These are phyloP conservation scores for Fusarium algeriense DNA, from an alignment of 2,329 filamentous ascomycete genomes.

Conservation along the genomic window DNA sequence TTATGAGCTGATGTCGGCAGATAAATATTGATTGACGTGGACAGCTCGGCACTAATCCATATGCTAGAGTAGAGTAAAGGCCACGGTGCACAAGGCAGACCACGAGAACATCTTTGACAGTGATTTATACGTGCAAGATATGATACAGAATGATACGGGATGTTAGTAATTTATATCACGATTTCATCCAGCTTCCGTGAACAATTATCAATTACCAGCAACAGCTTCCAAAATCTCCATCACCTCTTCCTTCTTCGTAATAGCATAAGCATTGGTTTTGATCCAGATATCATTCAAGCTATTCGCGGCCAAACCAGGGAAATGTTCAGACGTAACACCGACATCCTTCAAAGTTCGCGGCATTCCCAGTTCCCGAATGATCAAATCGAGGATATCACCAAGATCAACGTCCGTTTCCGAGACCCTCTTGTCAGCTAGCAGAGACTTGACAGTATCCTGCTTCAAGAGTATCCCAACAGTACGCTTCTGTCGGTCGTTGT, in stretches of 20 bases:
- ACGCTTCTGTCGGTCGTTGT: neutral
- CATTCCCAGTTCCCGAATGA: conserved; percentile 7
- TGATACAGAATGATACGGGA: too few species aligned
- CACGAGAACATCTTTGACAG: too few species aligned
- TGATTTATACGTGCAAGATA: too few species aligned
- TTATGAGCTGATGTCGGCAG: neutral
- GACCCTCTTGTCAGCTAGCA: neutral
- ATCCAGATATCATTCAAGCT: conserved; percentile 24
- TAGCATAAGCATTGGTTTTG: conserved; percentile 9
- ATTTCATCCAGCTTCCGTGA: too few species aligned
- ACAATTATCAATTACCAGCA: neutral
- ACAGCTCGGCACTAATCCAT: neutral
- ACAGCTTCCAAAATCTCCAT: conserved; percentile 8
- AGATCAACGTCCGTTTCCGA: neutral
- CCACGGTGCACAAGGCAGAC: neutral
- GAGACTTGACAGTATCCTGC: neutral
- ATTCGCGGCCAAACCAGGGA: conserved; percentile 1
- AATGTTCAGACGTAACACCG: neutral
- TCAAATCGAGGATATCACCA: conserved; percentile 4
- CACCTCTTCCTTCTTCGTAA: conserved; percentile 8
- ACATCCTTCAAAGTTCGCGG: conserved; percentile 8
- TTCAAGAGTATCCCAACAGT: neutral
- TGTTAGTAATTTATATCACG: too few species aligned
- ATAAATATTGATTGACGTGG: neutral
- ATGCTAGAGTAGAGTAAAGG: neutral